These are phyloP conservation scores for Tripidium arundinaceum DNA, from an alignment of 202 grass and related monocot species.

Conservation along the genomic window DNA sequence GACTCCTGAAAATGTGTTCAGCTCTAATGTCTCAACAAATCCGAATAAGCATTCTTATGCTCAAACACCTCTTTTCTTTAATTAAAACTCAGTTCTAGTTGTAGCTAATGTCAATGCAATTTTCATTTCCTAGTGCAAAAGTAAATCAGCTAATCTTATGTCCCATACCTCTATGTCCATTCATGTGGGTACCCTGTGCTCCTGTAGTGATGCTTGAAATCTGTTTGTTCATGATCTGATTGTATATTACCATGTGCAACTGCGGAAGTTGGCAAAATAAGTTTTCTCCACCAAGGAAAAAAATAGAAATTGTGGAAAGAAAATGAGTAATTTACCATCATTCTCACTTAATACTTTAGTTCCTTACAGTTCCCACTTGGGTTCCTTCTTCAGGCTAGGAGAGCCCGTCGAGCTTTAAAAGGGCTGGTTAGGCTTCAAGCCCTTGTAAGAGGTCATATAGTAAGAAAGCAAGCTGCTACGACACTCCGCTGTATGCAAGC, in stretches of 20 bases:
- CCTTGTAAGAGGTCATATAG: constrained; percentile 90
- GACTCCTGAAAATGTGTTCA: neutral
- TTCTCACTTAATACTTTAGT: neutral
- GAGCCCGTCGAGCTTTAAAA: constrained; percentile 85
- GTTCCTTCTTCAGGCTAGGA: constrained; percentile 72
- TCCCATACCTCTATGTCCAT: neutral
- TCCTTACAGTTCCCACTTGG: neutral
- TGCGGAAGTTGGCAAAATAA: neutral
- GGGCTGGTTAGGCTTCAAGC: constrained; percentile 93
- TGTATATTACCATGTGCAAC: neutral
- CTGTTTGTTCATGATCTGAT: too few relatives aligned
- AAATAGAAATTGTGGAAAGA: neutral
- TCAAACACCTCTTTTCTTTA: neutral
- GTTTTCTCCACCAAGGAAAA: neutral
- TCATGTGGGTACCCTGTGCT: too few relatives aligned
- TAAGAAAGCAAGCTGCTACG: constrained; percentile 94
- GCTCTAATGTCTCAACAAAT: neutral
- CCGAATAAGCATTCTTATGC: neutral
- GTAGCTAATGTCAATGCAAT: neutral
- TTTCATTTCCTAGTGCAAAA: neutral
- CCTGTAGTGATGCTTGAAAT: too few relatives aligned
- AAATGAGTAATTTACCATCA: neutral
- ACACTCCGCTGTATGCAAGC: constrained; percentile 96
- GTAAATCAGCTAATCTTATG: neutral
- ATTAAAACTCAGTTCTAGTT: neutral